Conservation (phyloP, 2,329 filamentous ascomycete genomes). For the Cladophialophora psammophila region DNA sequence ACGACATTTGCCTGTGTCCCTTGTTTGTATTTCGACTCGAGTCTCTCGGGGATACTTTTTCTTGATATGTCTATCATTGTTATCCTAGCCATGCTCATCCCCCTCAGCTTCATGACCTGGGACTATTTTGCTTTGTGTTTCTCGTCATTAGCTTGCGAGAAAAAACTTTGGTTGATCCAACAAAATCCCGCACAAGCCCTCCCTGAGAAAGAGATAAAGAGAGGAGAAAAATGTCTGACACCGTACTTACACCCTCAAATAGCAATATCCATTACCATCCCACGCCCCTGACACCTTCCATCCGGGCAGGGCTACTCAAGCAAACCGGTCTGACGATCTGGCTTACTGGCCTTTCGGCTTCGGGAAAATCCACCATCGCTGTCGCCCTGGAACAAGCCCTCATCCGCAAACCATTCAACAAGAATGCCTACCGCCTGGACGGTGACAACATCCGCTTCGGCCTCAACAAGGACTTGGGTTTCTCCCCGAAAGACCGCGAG, state of each 20-base stretch:
- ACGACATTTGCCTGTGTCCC: conserved; percentile 22
- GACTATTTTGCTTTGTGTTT: neutral
- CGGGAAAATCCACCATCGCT: conserved; percentile 95
- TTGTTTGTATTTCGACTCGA: conserved; percentile 3
- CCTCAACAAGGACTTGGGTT: conserved; percentile 96
- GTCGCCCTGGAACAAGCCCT: conserved; percentile 97
- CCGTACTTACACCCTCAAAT: conserved; percentile 15
- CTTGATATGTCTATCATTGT: conserved; percentile 19
- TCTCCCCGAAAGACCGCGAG: conserved; percentile 89
- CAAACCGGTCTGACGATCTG: conserved; percentile 95
- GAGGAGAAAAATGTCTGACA: conserved; percentile 9
- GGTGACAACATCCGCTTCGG: conserved; percentile 99
- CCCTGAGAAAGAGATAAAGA: neutral
- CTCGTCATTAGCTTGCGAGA: neutral
- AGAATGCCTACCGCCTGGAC: conserved; percentile 90
- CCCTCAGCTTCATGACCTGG: neutral
- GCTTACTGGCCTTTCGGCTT: conserved; percentile 96
- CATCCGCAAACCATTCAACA: conserved; percentile 72
- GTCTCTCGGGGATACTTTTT: conserved; percentile 19
- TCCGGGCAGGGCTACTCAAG: conserved; percentile 63
- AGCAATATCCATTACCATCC: conserved; percentile 59
- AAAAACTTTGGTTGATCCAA: neutral
- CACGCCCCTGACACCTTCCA: conserved; percentile 50
- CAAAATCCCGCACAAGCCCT: conserved; percentile 1
- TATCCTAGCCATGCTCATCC: neutral